Percentiles rank a stretch among this genome's conserved stretches.
Conservation (phyloP, 169 alveolate species). For the Plasmodium gonderi region DNA sequence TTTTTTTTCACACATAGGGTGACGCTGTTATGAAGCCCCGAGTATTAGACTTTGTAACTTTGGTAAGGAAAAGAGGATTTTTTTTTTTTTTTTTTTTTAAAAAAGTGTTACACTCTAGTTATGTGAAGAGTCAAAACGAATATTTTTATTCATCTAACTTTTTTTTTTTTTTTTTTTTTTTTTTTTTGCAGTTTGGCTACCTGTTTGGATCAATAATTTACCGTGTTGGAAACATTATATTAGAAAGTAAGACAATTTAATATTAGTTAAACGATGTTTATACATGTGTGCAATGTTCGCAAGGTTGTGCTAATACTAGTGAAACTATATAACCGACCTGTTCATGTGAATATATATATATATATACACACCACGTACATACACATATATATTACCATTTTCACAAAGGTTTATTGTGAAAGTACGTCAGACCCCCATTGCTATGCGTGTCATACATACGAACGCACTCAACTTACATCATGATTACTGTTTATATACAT, state of each 20-base stretch:
- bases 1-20: constrained; percentile 12
- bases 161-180: constrained; percentile 21
- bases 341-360: too few species aligned
- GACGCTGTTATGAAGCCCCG: constrained; percentile 62
- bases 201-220: constrained; percentile 50
- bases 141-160: neutral
- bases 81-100: neutral
- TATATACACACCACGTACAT: neutral
- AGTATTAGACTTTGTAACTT: constrained; percentile 41
- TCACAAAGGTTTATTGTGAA: too few species aligned
- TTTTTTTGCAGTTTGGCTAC: constrained; percentile 44
- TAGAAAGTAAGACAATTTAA: constrained; percentile 20
- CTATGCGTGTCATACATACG: too few species aligned
- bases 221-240: constrained; percentile 49
- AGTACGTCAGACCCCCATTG: too few species aligned
- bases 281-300: neutral
- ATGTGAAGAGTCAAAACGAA: neutral
- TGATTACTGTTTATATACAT: too few species aligned
- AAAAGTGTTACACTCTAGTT: neutral
- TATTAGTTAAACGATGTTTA: neutral
- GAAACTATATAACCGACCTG: too few species aligned
- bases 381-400: neutral
- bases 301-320: neutral
- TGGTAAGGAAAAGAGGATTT: constrained; percentile 13
- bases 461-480: too few species aligned